Percentiles rank a stretch among this genome's conserved stretches.
phyloP scores from a whole-genome alignment of 108 stramenopile genomes.

The Nannochloropsis gaditana region DNA sequence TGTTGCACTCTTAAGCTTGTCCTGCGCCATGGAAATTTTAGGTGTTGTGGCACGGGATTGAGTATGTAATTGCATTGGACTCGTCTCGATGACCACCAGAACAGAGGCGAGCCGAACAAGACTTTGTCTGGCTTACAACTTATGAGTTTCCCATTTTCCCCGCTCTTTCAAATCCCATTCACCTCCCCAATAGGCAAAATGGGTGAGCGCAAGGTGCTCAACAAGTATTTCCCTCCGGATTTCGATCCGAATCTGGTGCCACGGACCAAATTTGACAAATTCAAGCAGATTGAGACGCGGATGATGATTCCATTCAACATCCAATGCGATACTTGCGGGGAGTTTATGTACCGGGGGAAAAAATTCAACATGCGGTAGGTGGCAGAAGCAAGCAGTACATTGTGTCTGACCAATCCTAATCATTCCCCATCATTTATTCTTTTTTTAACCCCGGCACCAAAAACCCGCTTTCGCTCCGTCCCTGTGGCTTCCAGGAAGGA shows the following conservation, averaged over 20 bases:
- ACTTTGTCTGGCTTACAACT: too few relatives aligned
- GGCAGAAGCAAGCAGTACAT: not conserved
- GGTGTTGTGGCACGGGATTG: too few relatives aligned
- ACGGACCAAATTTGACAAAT: conserved; percentile 70
- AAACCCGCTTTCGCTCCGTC: too few relatives aligned
- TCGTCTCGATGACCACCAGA: too few relatives aligned
- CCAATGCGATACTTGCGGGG: conserved; percentile 81
- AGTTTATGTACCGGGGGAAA: conserved; percentile 85
- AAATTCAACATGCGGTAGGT: conserved; percentile 73
- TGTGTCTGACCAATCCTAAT: too few relatives aligned
- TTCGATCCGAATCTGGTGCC: conserved; percentile 91
- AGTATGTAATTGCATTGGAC: too few relatives aligned
- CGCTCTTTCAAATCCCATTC: not conserved
- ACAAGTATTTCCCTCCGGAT: conserved; percentile 93
- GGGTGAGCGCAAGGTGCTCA: conserved; percentile 96
- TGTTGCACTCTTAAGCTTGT: too few relatives aligned
- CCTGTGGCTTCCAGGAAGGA: conserved; percentile 66
- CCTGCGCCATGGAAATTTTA: too few relatives aligned
- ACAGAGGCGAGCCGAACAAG: too few relatives aligned
- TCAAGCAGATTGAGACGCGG: conserved; percentile 71
- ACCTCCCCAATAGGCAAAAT: conserved; percentile 57
- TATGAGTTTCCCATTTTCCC: too few relatives aligned
- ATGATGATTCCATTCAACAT: conserved; percentile 97
- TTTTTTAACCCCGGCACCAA: too few relatives aligned
- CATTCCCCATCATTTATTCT: too few relatives aligned